These are phyloP conservation scores for Ascochyta koolunga DNA, from an alignment of 2,329 filamentous ascomycete genomes.

Conservation along the genomic window DNA sequence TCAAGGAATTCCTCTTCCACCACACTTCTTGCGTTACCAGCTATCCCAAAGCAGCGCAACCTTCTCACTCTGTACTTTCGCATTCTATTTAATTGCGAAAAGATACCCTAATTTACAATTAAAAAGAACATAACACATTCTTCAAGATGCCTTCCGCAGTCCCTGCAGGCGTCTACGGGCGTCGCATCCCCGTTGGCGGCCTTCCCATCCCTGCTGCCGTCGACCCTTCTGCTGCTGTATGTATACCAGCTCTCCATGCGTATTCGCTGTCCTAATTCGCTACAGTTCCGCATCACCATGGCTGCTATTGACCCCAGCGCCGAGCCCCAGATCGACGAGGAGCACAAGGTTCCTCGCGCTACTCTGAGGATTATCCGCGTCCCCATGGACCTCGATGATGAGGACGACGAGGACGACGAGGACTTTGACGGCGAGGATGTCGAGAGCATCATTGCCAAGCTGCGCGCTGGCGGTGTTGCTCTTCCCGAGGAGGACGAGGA, in stretches of 20 bases:
- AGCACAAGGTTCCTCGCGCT: slow-evolving; percentile 67
- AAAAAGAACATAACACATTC: slow-evolving; percentile 14
- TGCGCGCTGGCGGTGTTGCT: slow-evolving; percentile 41
- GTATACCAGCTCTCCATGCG: slow-evolving; percentile 49
- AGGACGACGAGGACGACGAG: slow-evolving; percentile 59
- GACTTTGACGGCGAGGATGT: slow-evolving; percentile 54
- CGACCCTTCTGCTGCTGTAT: slow-evolving; percentile 82
- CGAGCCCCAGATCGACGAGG: slow-evolving; percentile 54
- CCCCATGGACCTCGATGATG: slow-evolving; percentile 63
- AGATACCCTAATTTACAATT: not conserved
- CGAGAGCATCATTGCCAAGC: slow-evolving; percentile 47
- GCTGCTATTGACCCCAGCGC: slow-evolving; percentile 93
- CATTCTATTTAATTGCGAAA: not conserved
- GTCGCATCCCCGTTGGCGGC: slow-evolving; percentile 86
- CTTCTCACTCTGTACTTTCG: slow-evolving; percentile 7
- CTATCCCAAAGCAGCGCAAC: slow-evolving; percentile 29
- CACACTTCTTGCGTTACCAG: slow-evolving; percentile 21
- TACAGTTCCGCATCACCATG: slow-evolving; percentile 96
- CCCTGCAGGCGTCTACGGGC: slow-evolving; percentile 85
- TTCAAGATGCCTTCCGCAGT: slow-evolving; percentile 45
- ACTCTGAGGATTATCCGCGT: slow-evolving; percentile 91
- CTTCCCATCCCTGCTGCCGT: slow-evolving; percentile 76
- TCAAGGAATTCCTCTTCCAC: slow-evolving; percentile 16
- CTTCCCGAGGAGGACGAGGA: slow-evolving; percentile 47
- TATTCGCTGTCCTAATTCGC: slow-evolving; percentile 21